Evolutionary conservation across 1,284 basidiomycete genomes (phyloP).

Genomic region (Ceratobasidium sp.): DNA sequence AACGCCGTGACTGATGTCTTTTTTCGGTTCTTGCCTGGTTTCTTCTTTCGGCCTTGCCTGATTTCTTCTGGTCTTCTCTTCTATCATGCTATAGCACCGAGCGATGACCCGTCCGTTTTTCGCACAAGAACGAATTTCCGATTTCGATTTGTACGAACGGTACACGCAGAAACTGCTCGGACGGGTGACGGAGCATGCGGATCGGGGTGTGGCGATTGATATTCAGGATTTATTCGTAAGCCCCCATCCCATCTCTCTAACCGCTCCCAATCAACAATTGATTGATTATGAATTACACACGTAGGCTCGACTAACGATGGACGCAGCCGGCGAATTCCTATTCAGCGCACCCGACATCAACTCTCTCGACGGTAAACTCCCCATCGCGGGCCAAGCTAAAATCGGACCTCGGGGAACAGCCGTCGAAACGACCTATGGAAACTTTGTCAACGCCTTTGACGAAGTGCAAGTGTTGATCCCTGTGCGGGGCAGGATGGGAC

Average conservation of each 20-base stretch:
- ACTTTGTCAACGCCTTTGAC: constrained; percentile 48
- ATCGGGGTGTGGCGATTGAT: constrained; percentile 40
- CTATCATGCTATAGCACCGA: constrained; percentile 49
- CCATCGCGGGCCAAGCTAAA: constrained; percentile 38
- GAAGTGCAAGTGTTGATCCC: constrained; percentile 27
- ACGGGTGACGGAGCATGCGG: constrained; percentile 15
- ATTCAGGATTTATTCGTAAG: constrained; percentile 48
- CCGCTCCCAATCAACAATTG: neutral
- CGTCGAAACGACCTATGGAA: constrained; percentile 37
- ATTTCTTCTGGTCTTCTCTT: too few species aligned
- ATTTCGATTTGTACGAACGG: constrained; percentile 46
- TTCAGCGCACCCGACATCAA: constrained; percentile 48
- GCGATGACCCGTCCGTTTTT: constrained; percentile 49
- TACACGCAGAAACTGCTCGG: constrained; percentile 46
- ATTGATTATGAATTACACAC: too few species aligned
- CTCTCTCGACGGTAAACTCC: constrained; percentile 41
- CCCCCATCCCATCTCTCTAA: neutral
- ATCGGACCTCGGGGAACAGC: constrained; percentile 42
- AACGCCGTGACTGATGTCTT: too few species aligned
- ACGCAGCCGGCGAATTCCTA: constrained; percentile 50
- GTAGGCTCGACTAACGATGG: constrained; percentile 48
- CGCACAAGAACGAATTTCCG: constrained; percentile 46
- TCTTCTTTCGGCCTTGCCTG: too few species aligned
- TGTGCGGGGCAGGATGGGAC: constrained; percentile 34
- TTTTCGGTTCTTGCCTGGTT: too few species aligned